phyloP scores from a whole-genome alignment of 208 protist genomes.

The Trypanosoma scelopori region DNA sequence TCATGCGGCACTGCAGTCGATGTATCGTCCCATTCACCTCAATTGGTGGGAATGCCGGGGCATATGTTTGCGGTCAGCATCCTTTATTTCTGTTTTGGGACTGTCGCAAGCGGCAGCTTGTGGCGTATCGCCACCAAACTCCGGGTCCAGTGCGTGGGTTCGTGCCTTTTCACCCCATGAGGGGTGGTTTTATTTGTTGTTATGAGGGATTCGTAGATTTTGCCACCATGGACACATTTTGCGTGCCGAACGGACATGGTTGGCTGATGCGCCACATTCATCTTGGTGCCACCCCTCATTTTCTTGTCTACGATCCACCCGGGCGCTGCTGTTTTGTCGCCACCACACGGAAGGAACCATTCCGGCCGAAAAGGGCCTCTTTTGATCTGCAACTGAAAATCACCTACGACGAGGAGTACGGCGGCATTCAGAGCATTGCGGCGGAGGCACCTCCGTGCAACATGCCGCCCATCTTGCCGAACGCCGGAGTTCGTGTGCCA shows the following conservation, averaged over 20 bases:
- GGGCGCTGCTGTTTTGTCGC: constrained; percentile 71
- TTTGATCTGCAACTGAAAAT: constrained; percentile 83
- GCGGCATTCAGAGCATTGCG: constrained; percentile 36
- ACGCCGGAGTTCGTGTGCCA: constrained; percentile 58
- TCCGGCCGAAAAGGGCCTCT: constrained; percentile 57
- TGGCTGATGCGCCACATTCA: constrained; percentile 76
- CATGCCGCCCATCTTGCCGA: constrained; percentile 30
- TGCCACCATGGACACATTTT: constrained; percentile 63
- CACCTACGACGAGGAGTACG: constrained; percentile 49
- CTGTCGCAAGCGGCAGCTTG: constrained; percentile 45
- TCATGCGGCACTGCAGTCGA: constrained; percentile 62
- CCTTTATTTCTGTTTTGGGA: constrained; percentile 81
- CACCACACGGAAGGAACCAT: constrained; percentile 62
- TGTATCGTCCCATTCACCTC: constrained; percentile 58
- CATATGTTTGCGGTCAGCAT: constrained; percentile 86
- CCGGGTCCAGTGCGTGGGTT: constrained; percentile 70
- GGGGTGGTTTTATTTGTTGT: constrained; percentile 77
- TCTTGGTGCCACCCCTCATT: constrained; percentile 79
- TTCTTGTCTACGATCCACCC: constrained; percentile 69
- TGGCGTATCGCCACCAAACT: constrained; percentile 57
- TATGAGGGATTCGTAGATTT: constrained; percentile 80
- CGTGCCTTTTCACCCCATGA: constrained; percentile 59
- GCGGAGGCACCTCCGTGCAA: constrained; percentile 40
- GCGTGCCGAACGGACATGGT: constrained; percentile 36
- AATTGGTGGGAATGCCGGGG: constrained; percentile 49